Conservation (phyloP, 352 stramenopile genomes). For the Phytopythium ostracodes region DNA sequence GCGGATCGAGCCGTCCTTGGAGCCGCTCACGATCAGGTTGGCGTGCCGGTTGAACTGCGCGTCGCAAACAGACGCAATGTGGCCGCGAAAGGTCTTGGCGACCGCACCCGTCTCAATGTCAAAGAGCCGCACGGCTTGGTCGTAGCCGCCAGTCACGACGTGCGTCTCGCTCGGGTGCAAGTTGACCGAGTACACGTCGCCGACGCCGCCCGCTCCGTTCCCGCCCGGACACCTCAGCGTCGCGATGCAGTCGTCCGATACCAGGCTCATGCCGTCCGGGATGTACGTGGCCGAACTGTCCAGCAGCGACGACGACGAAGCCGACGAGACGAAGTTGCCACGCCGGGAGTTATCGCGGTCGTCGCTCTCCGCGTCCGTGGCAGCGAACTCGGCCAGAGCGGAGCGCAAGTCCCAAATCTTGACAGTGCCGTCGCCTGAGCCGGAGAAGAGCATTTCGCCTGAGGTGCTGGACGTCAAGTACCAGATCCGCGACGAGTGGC, state of each 20-base stretch:
- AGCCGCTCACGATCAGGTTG: constrained; percentile 84
- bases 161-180: constrained; percentile 85
- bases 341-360: constrained; percentile 32
- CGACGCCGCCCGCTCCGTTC: constrained; percentile 20
- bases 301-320: constrained; percentile 13
- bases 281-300: constrained; percentile 15
- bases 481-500: constrained; percentile 83
- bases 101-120: constrained; percentile 72
- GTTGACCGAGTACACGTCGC: constrained; percentile 85
- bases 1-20: constrained; percentile 83
- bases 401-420: constrained; percentile 85
- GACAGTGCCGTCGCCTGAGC: constrained; percentile 77
- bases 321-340: constrained; percentile 27
- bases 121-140: constrained; percentile 84
- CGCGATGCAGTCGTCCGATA: constrained; percentile 45
- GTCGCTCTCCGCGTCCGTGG: constrained; percentile 31
- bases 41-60: constrained; percentile 86
- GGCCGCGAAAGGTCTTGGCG: constrained; percentile 75
- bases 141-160: constrained; percentile 82
- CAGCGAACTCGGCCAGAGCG: constrained; percentile 35
- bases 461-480: constrained; percentile 64
- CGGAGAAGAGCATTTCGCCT: constrained; percentile 68
- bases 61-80: constrained; percentile 81
- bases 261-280: constrained; percentile 32
- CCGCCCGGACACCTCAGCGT: constrained; percentile 39